These are phyloP conservation scores for Oryza longistaminata DNA, from an alignment of 176 grass and related monocot species.

Conservation along the genomic window DNA sequence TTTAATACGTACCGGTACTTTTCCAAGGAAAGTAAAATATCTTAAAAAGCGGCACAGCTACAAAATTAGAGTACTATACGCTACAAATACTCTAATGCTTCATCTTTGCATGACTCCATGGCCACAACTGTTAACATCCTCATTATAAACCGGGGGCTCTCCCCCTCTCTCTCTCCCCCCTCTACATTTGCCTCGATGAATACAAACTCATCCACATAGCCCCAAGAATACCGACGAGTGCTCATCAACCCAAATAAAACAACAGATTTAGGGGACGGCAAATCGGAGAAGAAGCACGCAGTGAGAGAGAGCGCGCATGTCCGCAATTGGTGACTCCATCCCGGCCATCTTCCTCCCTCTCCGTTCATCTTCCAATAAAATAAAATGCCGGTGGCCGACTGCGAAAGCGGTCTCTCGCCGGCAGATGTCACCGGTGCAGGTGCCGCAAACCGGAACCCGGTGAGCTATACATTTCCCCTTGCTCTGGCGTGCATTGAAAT, in stretches of 20 bases:
- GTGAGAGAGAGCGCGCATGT: not conserved
- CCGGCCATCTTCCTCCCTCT: not conserved
- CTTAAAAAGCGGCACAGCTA: not conserved
- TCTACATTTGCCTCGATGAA: slow-evolving; percentile 11
- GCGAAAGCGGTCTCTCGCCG: slow-evolving; percentile 26
- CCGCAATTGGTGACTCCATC: not conserved
- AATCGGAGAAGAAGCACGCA: not conserved
- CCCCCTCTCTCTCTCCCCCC: not conserved
- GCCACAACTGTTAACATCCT: slow-evolving; percentile 19
- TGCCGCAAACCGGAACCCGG: not conserved
- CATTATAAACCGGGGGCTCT: not conserved
- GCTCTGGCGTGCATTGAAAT: not conserved
- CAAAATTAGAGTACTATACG: not conserved
- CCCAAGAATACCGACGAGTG: no score
- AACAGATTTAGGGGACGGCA: no score
- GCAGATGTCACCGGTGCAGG: not conserved
- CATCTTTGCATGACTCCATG: not conserved
- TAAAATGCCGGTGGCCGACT: slow-evolving; percentile 36
- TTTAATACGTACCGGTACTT: no score
- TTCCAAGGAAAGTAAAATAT: no score
- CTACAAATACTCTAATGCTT: not conserved
- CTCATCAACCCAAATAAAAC: not conserved
- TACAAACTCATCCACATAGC: not conserved
- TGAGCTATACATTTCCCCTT: slow-evolving; percentile 3
- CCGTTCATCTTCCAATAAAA: slow-evolving; percentile 21